phyloP scores from a whole-genome alignment of 371 early-diverging fungal genomes.

The Lichtheimia hyalospora region DNA sequence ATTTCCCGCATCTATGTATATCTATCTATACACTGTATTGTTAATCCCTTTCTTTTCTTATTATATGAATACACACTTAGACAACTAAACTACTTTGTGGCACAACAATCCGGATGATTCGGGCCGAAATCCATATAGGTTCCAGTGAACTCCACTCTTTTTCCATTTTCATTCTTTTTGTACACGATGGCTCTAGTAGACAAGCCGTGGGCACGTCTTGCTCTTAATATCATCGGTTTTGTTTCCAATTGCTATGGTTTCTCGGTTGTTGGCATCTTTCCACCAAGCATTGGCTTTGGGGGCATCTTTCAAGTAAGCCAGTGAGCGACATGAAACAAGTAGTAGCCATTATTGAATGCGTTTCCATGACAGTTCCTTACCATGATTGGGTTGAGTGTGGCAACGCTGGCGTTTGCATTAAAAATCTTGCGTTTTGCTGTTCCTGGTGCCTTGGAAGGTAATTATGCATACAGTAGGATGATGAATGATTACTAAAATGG shows the following conservation, averaged over 20 bases:
- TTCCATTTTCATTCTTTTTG: too few species aligned
- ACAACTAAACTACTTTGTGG: too few species aligned
- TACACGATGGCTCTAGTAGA: too few species aligned
- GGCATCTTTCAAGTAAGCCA: constrained; percentile 15
- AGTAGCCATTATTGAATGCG: background rate
- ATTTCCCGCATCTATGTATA: background rate
- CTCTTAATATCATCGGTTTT: constrained; percentile 9
- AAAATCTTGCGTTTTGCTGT: constrained; percentile 18
- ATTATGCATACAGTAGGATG: background rate
- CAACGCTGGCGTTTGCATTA: constrained; percentile 18
- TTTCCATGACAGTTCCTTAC: constrained; percentile 16
- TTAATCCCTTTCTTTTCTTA: background rate
- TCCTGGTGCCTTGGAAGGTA: constrained; percentile 17
- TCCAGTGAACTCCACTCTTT: too few species aligned
- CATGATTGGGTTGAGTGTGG: constrained; percentile 21
- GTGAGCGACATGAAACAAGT: background rate
- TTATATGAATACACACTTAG: too few species aligned
- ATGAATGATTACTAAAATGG: background rate
- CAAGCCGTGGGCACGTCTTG: constrained; percentile 6
- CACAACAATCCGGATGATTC: too few species aligned
- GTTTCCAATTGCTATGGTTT: constrained; percentile 13
- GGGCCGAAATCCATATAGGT: too few species aligned
- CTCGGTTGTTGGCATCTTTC: background rate
- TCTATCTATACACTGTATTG: background rate
- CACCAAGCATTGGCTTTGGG: constrained; percentile 7